A percentile compares a stretch with the other conserved stretches of the same genome.
These are phyloP conservation scores for Aspergillus spinulosporus DNA, from an alignment of 2,329 filamentous ascomycete genomes.

Conservation along the genomic window DNA sequence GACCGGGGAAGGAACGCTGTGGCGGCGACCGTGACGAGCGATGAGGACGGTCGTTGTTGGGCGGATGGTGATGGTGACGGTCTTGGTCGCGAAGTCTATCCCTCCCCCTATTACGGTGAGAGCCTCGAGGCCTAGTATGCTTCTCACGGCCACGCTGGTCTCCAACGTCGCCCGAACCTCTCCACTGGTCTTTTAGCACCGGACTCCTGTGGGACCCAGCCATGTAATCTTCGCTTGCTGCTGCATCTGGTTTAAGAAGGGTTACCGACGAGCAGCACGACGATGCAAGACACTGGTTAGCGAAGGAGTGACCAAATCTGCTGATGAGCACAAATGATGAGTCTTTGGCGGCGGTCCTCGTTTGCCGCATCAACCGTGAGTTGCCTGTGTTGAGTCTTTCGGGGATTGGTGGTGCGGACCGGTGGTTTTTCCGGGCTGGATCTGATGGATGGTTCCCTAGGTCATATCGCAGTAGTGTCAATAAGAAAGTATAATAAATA, in stretches of 20 bases:
- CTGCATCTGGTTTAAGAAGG: conserved; percentile 42
- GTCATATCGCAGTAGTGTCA: conserved; percentile 16
- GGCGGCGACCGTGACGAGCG: conserved; percentile 44
- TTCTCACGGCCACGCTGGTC: conserved; percentile 38
- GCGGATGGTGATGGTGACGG: conserved; percentile 36
- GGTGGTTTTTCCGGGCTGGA: conserved; percentile 34
- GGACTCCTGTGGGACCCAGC: conserved; percentile 52
- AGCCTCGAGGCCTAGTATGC: conserved; percentile 46
- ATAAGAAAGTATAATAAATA: conserved; percentile 18
- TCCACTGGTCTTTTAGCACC: conserved; percentile 54
- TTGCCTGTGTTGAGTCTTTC: conserved; percentile 32
- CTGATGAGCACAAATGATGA: conserved; percentile 17
- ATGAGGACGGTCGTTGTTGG: conserved; percentile 39
- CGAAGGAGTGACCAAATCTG: conserved; percentile 16
- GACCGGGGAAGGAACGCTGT: conserved; percentile 33
- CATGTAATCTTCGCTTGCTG: conserved; percentile 45
- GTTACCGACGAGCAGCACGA: conserved; percentile 7
- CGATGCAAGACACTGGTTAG: conserved; percentile 15
- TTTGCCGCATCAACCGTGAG: conserved; percentile 23
- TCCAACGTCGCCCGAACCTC: conserved; percentile 44
- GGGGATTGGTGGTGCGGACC: conserved; percentile 30
- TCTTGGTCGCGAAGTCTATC: conserved; percentile 45
- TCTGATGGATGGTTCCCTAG: conserved; percentile 6
- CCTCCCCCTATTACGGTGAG: conserved; percentile 38
- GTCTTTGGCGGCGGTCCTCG: conserved; percentile 23